Evolutionary conservation across 164 flowering plant species (phyloP).

Genomic region (Pachysandra terminalis): DNA sequence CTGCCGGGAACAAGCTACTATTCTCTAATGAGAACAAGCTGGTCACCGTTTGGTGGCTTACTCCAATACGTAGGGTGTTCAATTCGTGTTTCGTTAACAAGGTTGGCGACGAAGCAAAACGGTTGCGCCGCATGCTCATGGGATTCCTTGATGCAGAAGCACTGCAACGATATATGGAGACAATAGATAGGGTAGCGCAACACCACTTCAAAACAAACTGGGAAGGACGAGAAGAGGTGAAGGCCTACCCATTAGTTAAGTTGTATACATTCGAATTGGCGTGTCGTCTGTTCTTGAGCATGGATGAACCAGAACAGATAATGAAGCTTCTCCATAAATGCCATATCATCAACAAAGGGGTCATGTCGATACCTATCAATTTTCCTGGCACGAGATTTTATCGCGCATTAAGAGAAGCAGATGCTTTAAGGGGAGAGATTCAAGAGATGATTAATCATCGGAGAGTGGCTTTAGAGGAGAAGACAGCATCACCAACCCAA

Average conservation of each 20-base stretch:
- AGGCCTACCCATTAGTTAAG: conserved; percentile 24
- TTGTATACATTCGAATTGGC: conserved; percentile 29
- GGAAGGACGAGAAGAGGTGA: conserved; percentile 29
- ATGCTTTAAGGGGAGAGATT: conserved; percentile 22
- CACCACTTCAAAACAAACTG: conserved; percentile 22
- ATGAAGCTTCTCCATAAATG: conserved; percentile 19
- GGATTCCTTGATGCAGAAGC: conserved; percentile 25
- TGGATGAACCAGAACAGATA: conserved; percentile 23
- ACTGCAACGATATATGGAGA: conserved; percentile 11
- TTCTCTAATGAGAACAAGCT: conserved; percentile 28
- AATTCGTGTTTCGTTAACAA: conserved; percentile 10
- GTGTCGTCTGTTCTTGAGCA: conserved; percentile 31
- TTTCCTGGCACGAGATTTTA: conserved; percentile 35
- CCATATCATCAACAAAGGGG: conserved; percentile 26
- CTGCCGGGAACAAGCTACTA: conserved; percentile 29
- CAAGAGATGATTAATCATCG: conserved; percentile 8
- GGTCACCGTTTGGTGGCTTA: conserved; percentile 30
- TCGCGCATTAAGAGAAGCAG: conserved; percentile 23
- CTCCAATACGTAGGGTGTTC: conserved; percentile 24
- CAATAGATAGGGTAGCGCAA: conserved; percentile 18
- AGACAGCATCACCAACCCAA: conserved; percentile 15
- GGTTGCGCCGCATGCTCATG: conserved; percentile 17
- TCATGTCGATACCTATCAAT: conserved; percentile 24
- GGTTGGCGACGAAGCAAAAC: conserved; percentile 26
- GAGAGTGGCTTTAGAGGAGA: conserved; percentile 16